Conservation (phyloP, 106 monocot genomes). For the Allium cepa region DNA sequence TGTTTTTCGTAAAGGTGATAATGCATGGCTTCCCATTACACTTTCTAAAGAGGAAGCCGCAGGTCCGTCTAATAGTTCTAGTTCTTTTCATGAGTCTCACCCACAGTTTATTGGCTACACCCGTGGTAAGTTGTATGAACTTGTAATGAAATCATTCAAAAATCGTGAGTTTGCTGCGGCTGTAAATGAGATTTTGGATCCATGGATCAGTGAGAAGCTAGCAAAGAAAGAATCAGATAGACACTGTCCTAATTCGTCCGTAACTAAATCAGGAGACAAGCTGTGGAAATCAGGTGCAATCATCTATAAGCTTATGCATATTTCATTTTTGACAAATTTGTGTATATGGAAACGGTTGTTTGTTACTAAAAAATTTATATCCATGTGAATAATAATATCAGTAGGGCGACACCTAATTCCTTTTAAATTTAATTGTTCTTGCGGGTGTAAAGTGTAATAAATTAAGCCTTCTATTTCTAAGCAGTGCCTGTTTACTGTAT, state of each 20-base stretch:
- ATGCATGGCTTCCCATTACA: slow-evolving; percentile 76
- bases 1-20: slow-evolving; percentile 86
- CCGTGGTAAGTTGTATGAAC: slow-evolving; percentile 88
- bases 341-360: too few species aligned
- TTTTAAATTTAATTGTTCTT: too few species aligned
- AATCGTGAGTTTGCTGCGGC: slow-evolving; percentile 90
- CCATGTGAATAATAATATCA: too few species aligned
- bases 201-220: slow-evolving; percentile 80
- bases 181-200: slow-evolving; percentile 96
- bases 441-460: too few species aligned
- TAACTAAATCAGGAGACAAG: slow-evolving; percentile 32
- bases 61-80: slow-evolving; percentile 8
- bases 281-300: slow-evolving; percentile 69
- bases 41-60: slow-evolving; percentile 18
- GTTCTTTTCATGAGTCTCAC: slow-evolving; percentile 47
- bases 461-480: too few species aligned
- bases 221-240: slow-evolving; percentile 78
- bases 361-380: too few species aligned
- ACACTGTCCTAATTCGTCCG: slow-evolving; percentile 58
- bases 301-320: too few species aligned
- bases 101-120: slow-evolving; percentile 92
- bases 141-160: slow-evolving; percentile 97
- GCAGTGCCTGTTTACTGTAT: too few species aligned
- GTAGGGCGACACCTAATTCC: too few species aligned
- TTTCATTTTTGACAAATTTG: too few species aligned